phyloP scores from a whole-genome alignment of 805 yeast species.

The Candida stauntonica region DNA sequence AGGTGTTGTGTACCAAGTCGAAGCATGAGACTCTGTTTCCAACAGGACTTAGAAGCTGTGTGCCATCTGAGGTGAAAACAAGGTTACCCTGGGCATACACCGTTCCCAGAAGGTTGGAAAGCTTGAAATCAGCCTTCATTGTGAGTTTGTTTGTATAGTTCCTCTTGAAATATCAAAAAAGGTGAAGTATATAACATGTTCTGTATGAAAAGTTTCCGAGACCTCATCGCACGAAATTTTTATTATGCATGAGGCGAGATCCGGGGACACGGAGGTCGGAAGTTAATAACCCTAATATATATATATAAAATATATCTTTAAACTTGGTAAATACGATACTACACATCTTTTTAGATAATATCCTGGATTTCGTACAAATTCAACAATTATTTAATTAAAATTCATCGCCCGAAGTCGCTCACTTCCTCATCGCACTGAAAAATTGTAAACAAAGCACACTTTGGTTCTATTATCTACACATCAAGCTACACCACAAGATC shows the following conservation, averaged over 20 bases:
- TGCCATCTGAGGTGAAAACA: slow-evolving; percentile 81
- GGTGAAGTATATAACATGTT: background rate
- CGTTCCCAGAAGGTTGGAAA: slow-evolving; percentile 88
- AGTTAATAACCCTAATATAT: background rate
- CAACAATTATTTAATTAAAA: no score
- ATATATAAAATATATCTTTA: no score
- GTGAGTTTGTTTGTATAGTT: background rate
- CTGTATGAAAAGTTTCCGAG: background rate
- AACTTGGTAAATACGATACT: no score
- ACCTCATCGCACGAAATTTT: slow-evolving; percentile 7
- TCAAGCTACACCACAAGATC: no score
- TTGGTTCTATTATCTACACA: no score
- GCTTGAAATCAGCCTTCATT: slow-evolving; percentile 86
- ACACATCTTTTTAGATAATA: no score
- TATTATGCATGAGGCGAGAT: background rate
- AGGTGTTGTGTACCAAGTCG: slow-evolving; percentile 76
- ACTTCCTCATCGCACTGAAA: no score
- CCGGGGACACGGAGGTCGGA: slow-evolving; percentile 3
- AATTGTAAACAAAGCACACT: no score
- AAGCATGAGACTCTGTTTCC: slow-evolving; percentile 90
- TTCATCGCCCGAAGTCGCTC: no score
- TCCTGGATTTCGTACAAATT: no score
- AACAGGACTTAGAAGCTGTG: slow-evolving; percentile 80
- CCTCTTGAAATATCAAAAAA: background rate
- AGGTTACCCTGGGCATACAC: slow-evolving; percentile 93